A percentile compares a stretch with the other conserved stretches of the same genome.
phyloP scores from a whole-genome alignment of 1,284 basidiomycete genomes.

The Cryptococcus hybrid region DNA sequence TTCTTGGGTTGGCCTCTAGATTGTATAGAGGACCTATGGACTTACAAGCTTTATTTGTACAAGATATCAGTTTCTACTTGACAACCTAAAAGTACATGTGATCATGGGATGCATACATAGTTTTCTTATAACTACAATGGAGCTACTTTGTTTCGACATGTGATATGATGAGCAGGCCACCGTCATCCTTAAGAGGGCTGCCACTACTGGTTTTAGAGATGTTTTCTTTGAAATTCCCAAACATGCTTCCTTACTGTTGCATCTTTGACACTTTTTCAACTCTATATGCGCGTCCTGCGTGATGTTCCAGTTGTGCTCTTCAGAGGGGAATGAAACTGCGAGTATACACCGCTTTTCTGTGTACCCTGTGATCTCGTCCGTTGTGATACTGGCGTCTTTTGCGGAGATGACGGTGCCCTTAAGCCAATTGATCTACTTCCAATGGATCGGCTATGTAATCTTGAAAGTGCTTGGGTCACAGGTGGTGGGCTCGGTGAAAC shows the following conservation, averaged over 20 bases:
- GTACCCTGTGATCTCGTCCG: no score
- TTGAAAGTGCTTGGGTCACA: background rate
- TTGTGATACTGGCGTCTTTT: no score
- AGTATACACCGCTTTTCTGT: background rate
- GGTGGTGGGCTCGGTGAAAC: background rate
- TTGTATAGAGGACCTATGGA: background rate
- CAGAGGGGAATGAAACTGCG: background rate
- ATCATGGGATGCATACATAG: background rate
- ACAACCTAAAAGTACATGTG: background rate
- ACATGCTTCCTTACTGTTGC: no score
- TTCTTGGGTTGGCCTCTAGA: conserved; percentile 82
- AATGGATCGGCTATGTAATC: background rate
- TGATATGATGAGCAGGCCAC: no score
- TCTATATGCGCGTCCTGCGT: background rate
- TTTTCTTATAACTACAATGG: background rate
- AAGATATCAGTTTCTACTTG: background rate
- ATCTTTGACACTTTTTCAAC: background rate
- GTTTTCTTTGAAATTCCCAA: no score
- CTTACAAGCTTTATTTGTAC: background rate
- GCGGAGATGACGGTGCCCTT: background rate
- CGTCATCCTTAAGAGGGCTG: no score
- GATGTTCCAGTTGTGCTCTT: background rate
- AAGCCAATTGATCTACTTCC: background rate
- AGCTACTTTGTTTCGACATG: no score
- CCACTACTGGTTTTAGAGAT: no score